Evolutionary conservation across 257 asterid genomes (phyloP), one percentile per base, ranked within the genome.

Genomic region (Fraxinus anomala): DNA sequence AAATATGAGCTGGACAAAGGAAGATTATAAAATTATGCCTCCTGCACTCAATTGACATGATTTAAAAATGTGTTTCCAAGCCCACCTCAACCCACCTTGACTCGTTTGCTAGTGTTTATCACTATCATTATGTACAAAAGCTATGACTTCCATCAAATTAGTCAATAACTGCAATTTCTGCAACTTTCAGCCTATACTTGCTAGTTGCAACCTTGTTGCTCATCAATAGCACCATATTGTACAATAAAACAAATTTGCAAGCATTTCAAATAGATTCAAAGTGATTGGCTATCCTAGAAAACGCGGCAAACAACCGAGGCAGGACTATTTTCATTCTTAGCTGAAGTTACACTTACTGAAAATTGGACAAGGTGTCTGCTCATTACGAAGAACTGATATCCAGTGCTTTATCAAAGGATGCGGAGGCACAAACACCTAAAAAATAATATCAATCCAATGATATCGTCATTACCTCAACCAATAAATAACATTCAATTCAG

Each of bases 381-480:
- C 96, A 77, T 93, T 96, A 80, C 99, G 91, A 79, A 96, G 91
- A 84, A 96, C 95, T 31, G 99, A 89, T 86, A 96, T 84, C 99
- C 99, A 96, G 80, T 96, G 99, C 90, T 96, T 93, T 70, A 96
- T 91, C 80, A 93, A 84, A 71, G 98, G 96, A 84, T 96, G 99
- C 21, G 96, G 97, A 68, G 99, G 99, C 69, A 96, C 99, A 86
- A 87, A 93, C 63, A 93, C 97, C 99, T 96, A 74, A 75, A 13
- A 6, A 37, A 0, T 61, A 40, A 34, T 78, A 8, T 73, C 36
- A 59, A 49, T 76, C 63, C 63, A 44, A 37, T 39, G 61, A 49
- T 26, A 73, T 40, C 74, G 28, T 65, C 7, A 81, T 49, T 65
- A 63, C 14, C 4, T 59, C 67, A 67, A 59, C 30, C 30, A 28